phyloP scores from a whole-genome alignment of 169 alveolate genomes.

The Fabrea salina region DNA sequence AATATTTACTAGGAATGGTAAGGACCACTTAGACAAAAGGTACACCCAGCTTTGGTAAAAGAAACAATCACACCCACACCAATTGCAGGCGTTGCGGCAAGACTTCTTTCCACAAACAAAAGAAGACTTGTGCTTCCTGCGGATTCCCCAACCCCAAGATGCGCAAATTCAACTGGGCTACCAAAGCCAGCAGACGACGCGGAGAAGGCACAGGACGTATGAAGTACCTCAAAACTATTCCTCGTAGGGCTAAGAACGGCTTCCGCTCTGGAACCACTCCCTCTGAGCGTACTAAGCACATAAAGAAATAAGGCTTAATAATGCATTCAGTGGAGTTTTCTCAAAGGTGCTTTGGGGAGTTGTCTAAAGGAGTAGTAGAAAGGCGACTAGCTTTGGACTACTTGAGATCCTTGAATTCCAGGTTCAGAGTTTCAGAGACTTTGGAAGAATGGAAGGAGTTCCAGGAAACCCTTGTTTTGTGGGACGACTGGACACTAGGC shows the following conservation, averaged over 20 bases:
- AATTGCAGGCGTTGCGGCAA: constrained; percentile 96
- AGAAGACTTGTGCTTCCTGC: constrained; percentile 95
- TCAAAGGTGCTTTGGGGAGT: too few relatives aligned
- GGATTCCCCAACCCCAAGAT: constrained; percentile 93
- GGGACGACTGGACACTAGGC: too few relatives aligned
- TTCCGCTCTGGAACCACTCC: constrained; percentile 95
- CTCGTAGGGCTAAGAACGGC: constrained; percentile 94
- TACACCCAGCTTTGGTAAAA: constrained; percentile 96
- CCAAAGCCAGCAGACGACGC: constrained; percentile 94
- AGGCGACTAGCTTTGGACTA: too few relatives aligned
- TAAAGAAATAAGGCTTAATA: constrained; percentile 22
- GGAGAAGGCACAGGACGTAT: constrained; percentile 98
- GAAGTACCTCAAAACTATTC: constrained; percentile 93
- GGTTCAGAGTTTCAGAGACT: too few relatives aligned
- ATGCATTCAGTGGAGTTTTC: too few relatives aligned
- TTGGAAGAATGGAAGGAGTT: too few relatives aligned
- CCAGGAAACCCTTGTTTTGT: too few relatives aligned
- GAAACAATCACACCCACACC: constrained; percentile 95
- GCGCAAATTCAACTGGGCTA: constrained; percentile 95
- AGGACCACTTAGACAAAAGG: constrained; percentile 76
- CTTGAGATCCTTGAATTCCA: too few relatives aligned
- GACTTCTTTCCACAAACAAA: constrained; percentile 92
- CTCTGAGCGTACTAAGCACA: constrained; percentile 22
- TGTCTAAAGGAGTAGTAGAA: too few relatives aligned
- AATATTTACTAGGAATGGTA: too few relatives aligned